Evolutionary conservation across 2,329 filamentous ascomycete genomes (phyloP), one percentile per base, ranked within the genome.

Genomic region (Ophiosphaerella narmari): DNA sequence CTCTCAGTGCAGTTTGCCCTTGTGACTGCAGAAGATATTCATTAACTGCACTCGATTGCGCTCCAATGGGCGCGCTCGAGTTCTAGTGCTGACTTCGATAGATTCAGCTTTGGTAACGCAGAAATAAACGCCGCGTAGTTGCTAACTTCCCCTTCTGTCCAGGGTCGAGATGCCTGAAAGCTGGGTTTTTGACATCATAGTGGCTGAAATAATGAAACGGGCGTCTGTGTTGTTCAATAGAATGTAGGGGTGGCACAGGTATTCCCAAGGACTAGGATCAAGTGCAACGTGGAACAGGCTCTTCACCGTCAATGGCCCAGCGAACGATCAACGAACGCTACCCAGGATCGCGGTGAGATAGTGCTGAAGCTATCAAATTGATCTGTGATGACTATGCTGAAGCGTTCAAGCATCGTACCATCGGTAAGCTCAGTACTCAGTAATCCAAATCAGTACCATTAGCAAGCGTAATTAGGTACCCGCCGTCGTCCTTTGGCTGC

Each of bases 1-100:
- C 46, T 38, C 31, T 52, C 39, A 49, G 35, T 42, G 26, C 24
- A 43, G 55, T 52, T 41, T 57, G 49, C 50, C 47, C 51, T 51
- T 53, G 43, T 46, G 47, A 46, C 46, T 42, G 7, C 44, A 50
- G 43, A 48, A 14, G 14, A 46, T 23, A 34, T 47, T 46, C 26
- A 33, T 47, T 46, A 46, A 53, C 45, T 48, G 34, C 44, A 39
- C 39, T 51, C 31, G 23, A 40, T 45, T 29, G 34, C 49, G 39
- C 34, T 51, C 53, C 49, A 54, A 54, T 54, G 48, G 40, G 12
- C 46, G 47, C 37, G 42, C 33, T 34, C 43, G 38, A 38, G 41
- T 54, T 49, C 48, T 65, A 63, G 62, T 46, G 61, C 58, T 63
- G 58, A 65, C 54, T 52, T 55, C 47, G 18, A 49, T 46, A 44